Percentiles rank a stretch among this genome's conserved stretches.
phyloP scores from a whole-genome alignment of 139 green algal species.

The Choricystis sp. region DNA sequence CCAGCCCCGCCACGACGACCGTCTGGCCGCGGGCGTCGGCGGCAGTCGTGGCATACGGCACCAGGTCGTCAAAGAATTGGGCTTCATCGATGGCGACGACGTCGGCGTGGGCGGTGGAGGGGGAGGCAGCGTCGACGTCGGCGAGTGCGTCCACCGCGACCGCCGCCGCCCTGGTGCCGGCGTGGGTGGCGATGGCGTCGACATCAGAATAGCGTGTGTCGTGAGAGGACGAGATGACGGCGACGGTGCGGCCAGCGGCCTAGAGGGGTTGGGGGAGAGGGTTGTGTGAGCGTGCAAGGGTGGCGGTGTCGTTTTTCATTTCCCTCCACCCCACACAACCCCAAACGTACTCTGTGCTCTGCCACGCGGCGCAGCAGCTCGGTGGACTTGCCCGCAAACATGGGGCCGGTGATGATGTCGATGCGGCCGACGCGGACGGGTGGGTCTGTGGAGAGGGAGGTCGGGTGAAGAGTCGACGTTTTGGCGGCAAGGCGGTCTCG shows the following conservation, averaged over 20 bases:
- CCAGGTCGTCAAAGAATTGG: slow-evolving; percentile 66
- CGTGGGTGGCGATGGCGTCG: slow-evolving; percentile 23
- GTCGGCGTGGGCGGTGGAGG: slow-evolving; percentile 5
- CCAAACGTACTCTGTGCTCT: no score
- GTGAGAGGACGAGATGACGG: slow-evolving; percentile 38
- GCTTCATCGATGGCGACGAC: slow-evolving; percentile 73
- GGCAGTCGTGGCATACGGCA: slow-evolving; percentile 36
- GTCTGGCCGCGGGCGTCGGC: slow-evolving; percentile 46
- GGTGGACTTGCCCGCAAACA: slow-evolving; percentile 65
- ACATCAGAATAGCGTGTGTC: slow-evolving; percentile 37
- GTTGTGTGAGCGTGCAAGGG: no score
- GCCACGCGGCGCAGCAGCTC: slow-evolving; percentile 32
- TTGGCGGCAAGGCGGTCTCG: no score
- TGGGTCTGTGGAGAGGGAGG: no score
- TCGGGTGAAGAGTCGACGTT: no score
- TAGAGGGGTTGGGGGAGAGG: no score
- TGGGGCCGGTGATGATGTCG: slow-evolving; percentile 48
- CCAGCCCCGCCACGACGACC: slow-evolving; percentile 47
- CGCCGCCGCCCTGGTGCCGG: not conserved
- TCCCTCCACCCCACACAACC: no score
- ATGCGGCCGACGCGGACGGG: slow-evolving; percentile 21
- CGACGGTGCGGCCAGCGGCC: slow-evolving; percentile 16
- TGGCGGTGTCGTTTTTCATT: no score
- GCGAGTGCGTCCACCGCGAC: slow-evolving; percentile 1
- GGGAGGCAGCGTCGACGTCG: not conserved